Evolutionary conservation across 2,329 filamentous ascomycete genomes (phyloP).

Genomic region (Madurella mycetomatis): DNA sequence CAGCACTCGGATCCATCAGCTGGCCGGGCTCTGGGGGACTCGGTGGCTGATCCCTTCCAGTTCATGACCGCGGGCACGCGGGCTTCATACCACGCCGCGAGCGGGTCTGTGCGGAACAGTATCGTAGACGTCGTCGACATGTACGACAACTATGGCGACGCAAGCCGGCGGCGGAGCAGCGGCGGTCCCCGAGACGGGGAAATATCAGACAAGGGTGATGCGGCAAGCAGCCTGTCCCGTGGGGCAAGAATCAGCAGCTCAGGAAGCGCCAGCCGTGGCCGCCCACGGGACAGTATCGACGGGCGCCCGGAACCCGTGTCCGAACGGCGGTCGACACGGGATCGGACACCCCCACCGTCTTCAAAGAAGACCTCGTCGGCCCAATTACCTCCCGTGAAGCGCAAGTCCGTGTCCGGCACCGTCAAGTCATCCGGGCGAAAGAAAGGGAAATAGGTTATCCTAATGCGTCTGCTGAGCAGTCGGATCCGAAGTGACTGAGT

Average conservation of each 20-base stretch:
- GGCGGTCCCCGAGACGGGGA: slow-evolving; percentile 9
- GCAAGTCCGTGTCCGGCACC: slow-evolving; percentile 21
- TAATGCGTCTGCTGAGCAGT: slow-evolving; percentile 2
- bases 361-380: slow-evolving; percentile 14
- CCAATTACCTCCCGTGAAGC: slow-evolving; percentile 10
- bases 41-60: slow-evolving; percentile 45
- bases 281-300: slow-evolving; percentile 8
- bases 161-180: slow-evolving; percentile 8
- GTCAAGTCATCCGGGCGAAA: slow-evolving; percentile 19
- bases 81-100: slow-evolving; percentile 32
- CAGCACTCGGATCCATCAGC: slow-evolving; percentile 43
- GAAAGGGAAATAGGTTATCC: slow-evolving; percentile 30
- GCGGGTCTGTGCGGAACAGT: slow-evolving; percentile 35
- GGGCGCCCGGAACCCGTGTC: slow-evolving; percentile 8
- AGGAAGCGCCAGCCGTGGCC: slow-evolving; percentile 3
- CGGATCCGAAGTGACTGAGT: slow-evolving; percentile 3
- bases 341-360: slow-evolving; percentile 13
- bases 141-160: slow-evolving; percentile 13
- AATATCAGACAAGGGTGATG: slow-evolving; percentile 9
- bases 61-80: slow-evolving; percentile 47
- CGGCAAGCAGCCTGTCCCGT: not conserved
- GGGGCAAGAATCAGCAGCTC: not conserved
- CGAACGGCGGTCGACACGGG: slow-evolving; percentile 15
- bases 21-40: slow-evolving; percentile 30
- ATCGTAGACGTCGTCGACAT: slow-evolving; percentile 32